Conservation (phyloP, 1,284 basidiomycete species). For the Termitomyces sp. region DNA sequence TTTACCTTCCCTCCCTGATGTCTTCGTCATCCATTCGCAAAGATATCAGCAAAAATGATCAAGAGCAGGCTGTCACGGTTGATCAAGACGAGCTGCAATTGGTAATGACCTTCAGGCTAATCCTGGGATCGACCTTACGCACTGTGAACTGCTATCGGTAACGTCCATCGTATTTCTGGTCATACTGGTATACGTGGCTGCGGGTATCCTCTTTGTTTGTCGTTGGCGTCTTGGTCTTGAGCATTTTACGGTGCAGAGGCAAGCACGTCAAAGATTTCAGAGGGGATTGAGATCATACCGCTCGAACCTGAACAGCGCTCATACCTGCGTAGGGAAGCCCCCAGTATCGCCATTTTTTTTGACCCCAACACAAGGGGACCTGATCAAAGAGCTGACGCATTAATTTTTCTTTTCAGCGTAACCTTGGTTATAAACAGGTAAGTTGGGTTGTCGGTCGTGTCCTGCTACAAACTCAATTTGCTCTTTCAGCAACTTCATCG, state of each 20-base stretch:
- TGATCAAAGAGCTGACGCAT: slow-evolving; percentile 44
- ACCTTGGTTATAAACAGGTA: slow-evolving; percentile 79
- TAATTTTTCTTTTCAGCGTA: slow-evolving; percentile 45
- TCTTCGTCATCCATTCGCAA: slow-evolving; percentile 14
- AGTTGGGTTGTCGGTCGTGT: slow-evolving; percentile 14
- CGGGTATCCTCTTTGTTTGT: slow-evolving; percentile 66
- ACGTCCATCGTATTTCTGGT: slow-evolving; percentile 54
- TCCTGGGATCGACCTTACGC: slow-evolving; percentile 26
- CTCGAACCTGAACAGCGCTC: slow-evolving; percentile 92
- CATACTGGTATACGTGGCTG: slow-evolving; percentile 68
- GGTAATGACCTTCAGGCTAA: slow-evolving; percentile 41
- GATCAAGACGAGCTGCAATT: slow-evolving; percentile 58
- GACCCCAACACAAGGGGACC: slow-evolving; percentile 32
- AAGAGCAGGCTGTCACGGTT: slow-evolving; percentile 25
- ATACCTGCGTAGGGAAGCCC: slow-evolving; percentile 95
- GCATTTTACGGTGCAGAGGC: slow-evolving; percentile 18
- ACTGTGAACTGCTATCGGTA: slow-evolving; percentile 51
- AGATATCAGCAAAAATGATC: slow-evolving; percentile 17
- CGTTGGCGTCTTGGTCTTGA: slow-evolving; percentile 22
- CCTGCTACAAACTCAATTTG: slow-evolving; percentile 9
- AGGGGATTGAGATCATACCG: slow-evolving; percentile 89
- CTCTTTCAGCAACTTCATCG: slow-evolving; percentile 70
- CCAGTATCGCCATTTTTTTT: slow-evolving; percentile 49
- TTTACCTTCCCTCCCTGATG: not conserved
- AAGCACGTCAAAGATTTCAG: slow-evolving; percentile 22